Percentiles rank a stretch among this genome's conserved stretches.
phyloP scores from a whole-genome alignment of 306 rosid genomes.

The Cucurbita argyrosperma region DNA sequence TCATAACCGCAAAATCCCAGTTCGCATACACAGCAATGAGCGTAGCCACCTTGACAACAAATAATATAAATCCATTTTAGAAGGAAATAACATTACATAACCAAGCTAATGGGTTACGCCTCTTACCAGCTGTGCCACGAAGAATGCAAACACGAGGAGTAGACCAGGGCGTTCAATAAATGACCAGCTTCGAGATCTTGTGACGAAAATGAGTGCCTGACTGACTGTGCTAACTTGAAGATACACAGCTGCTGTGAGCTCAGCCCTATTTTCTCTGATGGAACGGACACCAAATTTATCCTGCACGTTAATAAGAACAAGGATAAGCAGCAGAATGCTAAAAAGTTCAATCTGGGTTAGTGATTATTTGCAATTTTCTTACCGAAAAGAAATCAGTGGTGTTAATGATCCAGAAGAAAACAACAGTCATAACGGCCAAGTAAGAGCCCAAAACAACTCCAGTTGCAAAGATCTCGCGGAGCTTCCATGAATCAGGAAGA shows the following conservation, averaged over 20 bases:
- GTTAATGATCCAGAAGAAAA: slow-evolving; percentile 68
- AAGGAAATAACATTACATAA: neutral
- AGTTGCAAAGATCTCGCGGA: slow-evolving; percentile 68
- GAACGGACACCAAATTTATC: slow-evolving; percentile 58
- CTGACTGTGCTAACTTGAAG: slow-evolving; percentile 85
- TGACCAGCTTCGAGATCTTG: slow-evolving; percentile 79
- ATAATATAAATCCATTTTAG: neutral
- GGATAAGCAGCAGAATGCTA: neutral
- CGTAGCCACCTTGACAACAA: slow-evolving; percentile 41
- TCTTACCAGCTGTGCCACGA: slow-evolving; percentile 57
- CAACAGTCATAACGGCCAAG: slow-evolving; percentile 72
- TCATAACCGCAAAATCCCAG: slow-evolving; percentile 58
- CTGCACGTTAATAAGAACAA: slow-evolving; percentile 12
- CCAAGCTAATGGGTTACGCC: neutral
- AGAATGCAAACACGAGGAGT: slow-evolving; percentile 38
- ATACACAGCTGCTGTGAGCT: slow-evolving; percentile 75
- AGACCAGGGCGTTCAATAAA: slow-evolving; percentile 75
- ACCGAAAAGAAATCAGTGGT: slow-evolving; percentile 58
- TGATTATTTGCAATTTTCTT: neutral
- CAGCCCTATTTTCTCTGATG: slow-evolving; percentile 17
- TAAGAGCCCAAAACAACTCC: slow-evolving; percentile 71
- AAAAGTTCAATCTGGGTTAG: neutral
- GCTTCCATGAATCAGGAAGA: slow-evolving; percentile 87
- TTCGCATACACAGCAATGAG: slow-evolving; percentile 62
- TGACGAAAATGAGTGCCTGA: slow-evolving; percentile 89